phyloP scores from a whole-genome alignment of 331 rosid species.

The Malus hybrid region DNA sequence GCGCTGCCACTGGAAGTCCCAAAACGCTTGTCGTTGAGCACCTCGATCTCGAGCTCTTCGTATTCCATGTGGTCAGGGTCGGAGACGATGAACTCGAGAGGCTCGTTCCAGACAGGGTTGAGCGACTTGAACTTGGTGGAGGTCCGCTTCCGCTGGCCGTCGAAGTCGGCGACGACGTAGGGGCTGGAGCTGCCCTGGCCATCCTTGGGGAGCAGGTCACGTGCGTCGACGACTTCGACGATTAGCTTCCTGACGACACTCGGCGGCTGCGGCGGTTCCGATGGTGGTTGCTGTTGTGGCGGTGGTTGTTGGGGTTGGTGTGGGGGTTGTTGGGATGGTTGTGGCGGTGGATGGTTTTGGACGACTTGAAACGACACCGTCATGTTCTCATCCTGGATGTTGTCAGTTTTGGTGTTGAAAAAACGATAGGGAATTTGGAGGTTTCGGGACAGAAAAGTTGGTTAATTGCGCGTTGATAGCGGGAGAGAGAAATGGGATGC shows the following conservation, averaged over 20 bases:
- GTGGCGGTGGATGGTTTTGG: conserved; percentile 1
- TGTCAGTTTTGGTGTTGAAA: neutral
- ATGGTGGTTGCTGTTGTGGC: neutral
- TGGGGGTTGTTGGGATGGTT: neutral
- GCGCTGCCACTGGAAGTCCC: conserved; percentile 49
- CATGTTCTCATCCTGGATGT: conserved; percentile 41
- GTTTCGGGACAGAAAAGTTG: neutral
- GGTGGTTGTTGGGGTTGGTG: neutral
- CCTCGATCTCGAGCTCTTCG: conserved; percentile 86
- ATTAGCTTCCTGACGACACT: conserved; percentile 40
- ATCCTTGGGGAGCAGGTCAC: conserved; percentile 84
- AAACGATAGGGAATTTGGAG: neutral
- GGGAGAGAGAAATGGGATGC: neutral
- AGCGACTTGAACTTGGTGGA: conserved; percentile 64
- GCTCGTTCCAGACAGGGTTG: conserved; percentile 82
- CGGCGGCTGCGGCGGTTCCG: conserved; percentile 17
- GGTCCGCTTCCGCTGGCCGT: conserved; percentile 79
- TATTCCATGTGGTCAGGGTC: conserved; percentile 76
- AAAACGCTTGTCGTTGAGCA: conserved; percentile 71
- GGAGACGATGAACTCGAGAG: conserved; percentile 69
- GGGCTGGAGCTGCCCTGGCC: conserved; percentile 96
- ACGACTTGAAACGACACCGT: conserved; percentile 44
- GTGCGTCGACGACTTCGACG: conserved; percentile 73
- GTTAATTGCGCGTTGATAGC: conserved; percentile 21
- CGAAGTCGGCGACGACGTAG: conserved; percentile 73